Evolutionary conservation across 768 basidiomycete genomes (phyloP).

Genomic region (Auriscalpium orientale): DNA sequence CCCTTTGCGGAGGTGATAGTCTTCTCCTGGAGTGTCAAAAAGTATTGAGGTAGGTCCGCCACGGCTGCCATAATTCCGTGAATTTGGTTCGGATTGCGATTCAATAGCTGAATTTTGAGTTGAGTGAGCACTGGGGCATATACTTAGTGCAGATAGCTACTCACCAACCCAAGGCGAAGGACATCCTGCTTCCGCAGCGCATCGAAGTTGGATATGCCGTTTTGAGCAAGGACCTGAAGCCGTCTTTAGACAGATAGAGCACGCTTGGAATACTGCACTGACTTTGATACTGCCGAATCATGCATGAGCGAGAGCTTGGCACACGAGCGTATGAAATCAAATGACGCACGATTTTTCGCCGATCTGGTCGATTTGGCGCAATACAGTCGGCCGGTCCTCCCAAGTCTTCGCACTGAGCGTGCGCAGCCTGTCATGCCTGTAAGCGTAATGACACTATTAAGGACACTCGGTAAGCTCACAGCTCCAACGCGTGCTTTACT

Average conservation of each 20-base stretch:
- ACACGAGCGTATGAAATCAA: not conserved
- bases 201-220: conserved; percentile 60
- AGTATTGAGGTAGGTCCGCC: conserved; percentile 61
- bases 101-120: conserved; percentile 8
- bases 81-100: conserved; percentile 29
- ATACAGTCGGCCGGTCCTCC: conserved; percentile 81
- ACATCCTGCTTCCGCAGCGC: conserved; percentile 50
- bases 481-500: conserved; percentile 65
- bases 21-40: conserved; percentile 42
- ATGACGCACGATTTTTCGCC: conserved; percentile 81
- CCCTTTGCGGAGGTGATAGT: conserved; percentile 34
- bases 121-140: not conserved
- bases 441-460: not conserved
- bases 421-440: conserved; percentile 37
- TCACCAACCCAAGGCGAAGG: conserved; percentile 55
- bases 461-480: conserved; percentile 35
- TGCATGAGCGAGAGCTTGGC: not conserved
- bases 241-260: not conserved
- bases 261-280: not conserved
- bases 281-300: conserved; percentile 19
- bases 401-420: conserved; percentile 80
- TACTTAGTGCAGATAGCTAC: not conserved
- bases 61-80: conserved; percentile 54
- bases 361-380: conserved; percentile 84
- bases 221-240: conserved; percentile 61